Evolutionary conservation across 2,329 filamentous ascomycete genomes (phyloP), one percentile per base, ranked within the genome.

Genomic region (Ascosphaera apis): DNA sequence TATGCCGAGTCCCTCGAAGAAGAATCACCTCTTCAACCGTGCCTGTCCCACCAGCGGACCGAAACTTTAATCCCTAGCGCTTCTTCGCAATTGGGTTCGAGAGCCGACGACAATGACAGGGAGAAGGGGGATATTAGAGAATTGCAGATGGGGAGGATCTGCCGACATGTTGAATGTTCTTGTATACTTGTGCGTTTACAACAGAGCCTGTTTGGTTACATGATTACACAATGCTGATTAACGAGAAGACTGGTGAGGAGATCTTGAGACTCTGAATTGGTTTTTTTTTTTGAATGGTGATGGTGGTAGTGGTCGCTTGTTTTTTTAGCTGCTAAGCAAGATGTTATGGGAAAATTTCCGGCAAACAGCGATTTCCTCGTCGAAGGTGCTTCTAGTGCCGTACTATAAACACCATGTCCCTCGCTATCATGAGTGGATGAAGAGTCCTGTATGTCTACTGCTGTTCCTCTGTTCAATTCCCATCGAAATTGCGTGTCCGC

Each of bases 391-490:
- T 13, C 66, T 95, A 7, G 82, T 92, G 7, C 84, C 84, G 0
- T 93, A 93, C 55, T 75, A 76, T 42, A 56, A 64, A 27, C 76
- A 73, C 49, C 86, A 93, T 60, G 86, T 95, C 16, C 65, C 65
- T 12, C 72, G 66, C 27, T 93, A 93, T 52, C 81, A 92, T 51
- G 60, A 65, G 48, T 95, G 86, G 86, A 93, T 95, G 84, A 67
- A 84, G 60, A 75, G 88, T 47, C 66, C 75, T 36, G 76, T 66
- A 53, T 27, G 45, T 44, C 18, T 21, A 8, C 68, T 51, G 45
- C 42, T 37, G 40, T 31, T 47, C 45, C 38, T 18, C 18, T 27
- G 18, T 8, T 12, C n/a, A 12, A 21, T 30, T 18, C 33, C 23
- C 21, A n/a, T 15, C 13, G 18, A 15, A 23, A 19, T 31, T 4